Base-by-base conservation (phyloP, 116 monocot genomes). In the Iris pallida region DNA sequence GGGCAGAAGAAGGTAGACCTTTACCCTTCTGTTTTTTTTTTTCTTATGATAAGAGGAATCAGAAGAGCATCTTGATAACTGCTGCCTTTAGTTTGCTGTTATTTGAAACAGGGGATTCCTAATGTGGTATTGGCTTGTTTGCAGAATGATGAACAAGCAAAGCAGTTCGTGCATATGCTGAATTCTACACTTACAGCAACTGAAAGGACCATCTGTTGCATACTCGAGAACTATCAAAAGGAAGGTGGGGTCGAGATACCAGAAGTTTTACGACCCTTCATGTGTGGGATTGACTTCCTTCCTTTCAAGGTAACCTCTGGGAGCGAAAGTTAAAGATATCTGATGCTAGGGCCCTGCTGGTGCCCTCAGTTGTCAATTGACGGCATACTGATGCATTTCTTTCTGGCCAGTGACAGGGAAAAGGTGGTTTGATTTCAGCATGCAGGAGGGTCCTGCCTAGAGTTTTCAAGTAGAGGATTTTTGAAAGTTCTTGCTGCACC, bases 161-260 rank as follows among this genome's bases (percentile, higher is more conserved):
- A 86, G 80, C 92, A 80, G 76, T 88, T 75, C 73, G 97, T 98
- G 14, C 97, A 98, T 72, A 76, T 98, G 85, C 79, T 98, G 64
- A 98, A 98, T 61, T 98, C 92, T 13, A 98, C 97, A 6, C 79
- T 98, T 15, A 92, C 97, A 6, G 97, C 93, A 60, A 98, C 97
- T 0, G 93, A 92, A 61, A 85, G 97, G 62, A 98, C 97, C 5
- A 81, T 92, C 18, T 98, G 97, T 53, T 88, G 90, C 45, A 98
- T 98, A 63, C 79, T 98, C 11, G 97, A 98, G 75, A 98, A 85
- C 73, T 75, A 86, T 73, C 97, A 98, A 75, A 82, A 19, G 20
- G 85, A 88, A 57, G 83, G 86, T 65, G 97, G 97, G 7, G 90
- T 98, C 15, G 82, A 81, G 30, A 69, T 98, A 54, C 97, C 97